phyloP scores from a whole-genome alignment of 2,329 filamentous ascomycete species.

The Fusarium pseudograminearum region DNA sequence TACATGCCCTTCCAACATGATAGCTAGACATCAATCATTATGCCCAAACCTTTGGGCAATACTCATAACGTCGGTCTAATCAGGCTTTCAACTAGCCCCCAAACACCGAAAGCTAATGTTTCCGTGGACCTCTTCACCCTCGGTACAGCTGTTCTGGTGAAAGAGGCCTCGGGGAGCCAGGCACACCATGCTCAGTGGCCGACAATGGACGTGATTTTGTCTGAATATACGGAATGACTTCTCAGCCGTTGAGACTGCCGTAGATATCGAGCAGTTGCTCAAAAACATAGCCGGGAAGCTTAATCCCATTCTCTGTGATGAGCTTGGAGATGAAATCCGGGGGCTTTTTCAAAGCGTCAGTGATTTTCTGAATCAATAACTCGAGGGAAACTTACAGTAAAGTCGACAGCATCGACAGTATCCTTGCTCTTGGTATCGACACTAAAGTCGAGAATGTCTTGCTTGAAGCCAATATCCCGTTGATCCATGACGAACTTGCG shows the following conservation, averaged over 20 bases:
- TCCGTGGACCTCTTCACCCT: neutral
- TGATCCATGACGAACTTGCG: slow-evolving; percentile 86
- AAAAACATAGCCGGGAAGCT: slow-evolving; percentile 76
- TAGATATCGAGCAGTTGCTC: slow-evolving; percentile 77
- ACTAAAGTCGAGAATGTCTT: slow-evolving; percentile 80
- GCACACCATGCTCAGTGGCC: neutral
- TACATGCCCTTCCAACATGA: slow-evolving; percentile 11
- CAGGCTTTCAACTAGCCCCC: slow-evolving; percentile 2
- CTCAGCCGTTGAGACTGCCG: slow-evolving; percentile 56
- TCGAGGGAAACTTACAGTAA: slow-evolving; percentile 66
- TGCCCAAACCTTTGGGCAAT: neutral
- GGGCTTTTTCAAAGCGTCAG: slow-evolving; percentile 58
- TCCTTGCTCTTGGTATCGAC: slow-evolving; percentile 62
- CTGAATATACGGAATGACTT: neutral
- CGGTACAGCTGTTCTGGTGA: neutral
- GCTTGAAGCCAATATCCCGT: slow-evolving; percentile 81
- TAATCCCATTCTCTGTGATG: slow-evolving; percentile 80
- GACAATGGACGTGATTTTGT: slow-evolving; percentile 31
- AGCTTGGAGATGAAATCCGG: slow-evolving; percentile 77
- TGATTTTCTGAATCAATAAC: no score
- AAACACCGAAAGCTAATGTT: slow-evolving; percentile 14
- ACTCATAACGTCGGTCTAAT: neutral
- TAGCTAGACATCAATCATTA: neutral
- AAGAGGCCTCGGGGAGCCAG: slow-evolving; percentile 1
- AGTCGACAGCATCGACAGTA: slow-evolving; percentile 73